These are phyloP conservation scores for Geosiphon pyriformis DNA, from an alignment of 192 early-diverging fungal species.

Conservation along the genomic window DNA sequence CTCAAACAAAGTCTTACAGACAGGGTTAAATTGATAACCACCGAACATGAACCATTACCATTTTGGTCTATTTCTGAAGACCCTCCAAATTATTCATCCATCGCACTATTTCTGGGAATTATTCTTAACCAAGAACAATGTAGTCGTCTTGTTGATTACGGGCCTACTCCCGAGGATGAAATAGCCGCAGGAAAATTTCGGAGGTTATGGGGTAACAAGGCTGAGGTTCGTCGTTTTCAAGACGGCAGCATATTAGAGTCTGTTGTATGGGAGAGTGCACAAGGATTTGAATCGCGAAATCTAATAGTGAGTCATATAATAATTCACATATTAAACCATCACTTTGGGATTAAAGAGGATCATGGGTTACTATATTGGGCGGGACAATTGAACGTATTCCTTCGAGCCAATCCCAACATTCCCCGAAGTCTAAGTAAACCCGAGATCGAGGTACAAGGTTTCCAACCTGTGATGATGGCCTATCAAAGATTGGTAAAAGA, in stretches of 20 bases:
- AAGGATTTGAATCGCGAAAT: slow-evolving; percentile 56
- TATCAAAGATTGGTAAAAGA: slow-evolving; percentile 62
- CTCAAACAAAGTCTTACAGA: slow-evolving; percentile 46
- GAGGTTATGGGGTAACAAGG: slow-evolving; percentile 81
- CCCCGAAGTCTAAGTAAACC: slow-evolving; percentile 42
- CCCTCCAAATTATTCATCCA: slow-evolving; percentile 27
- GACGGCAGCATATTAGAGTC: slow-evolving; percentile 88
- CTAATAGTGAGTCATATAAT: slow-evolving; percentile 79
- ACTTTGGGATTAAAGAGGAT: slow-evolving; percentile 53
- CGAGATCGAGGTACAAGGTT: slow-evolving; percentile 42
- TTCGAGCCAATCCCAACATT: slow-evolving; percentile 46
- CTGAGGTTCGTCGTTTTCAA: slow-evolving; percentile 90
- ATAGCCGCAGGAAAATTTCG: slow-evolving; percentile 63
- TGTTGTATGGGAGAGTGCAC: slow-evolving; percentile 69
- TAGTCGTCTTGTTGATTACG: slow-evolving; percentile 75
- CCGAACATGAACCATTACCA: slow-evolving; percentile 31
- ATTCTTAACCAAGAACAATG: slow-evolving; percentile 64
- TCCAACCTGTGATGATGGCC: slow-evolving; percentile 60
- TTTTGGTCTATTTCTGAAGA: slow-evolving; percentile 39
- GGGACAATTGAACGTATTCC: slow-evolving; percentile 57
- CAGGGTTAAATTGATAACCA: slow-evolving; percentile 40
- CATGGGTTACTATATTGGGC: slow-evolving; percentile 55
- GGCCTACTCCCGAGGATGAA: slow-evolving; percentile 75
- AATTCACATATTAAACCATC: slow-evolving; percentile 66
- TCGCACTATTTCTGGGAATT: slow-evolving; percentile 60